Conservation (phyloP, 106 monocot genomes). For the Vanilla planifolia region DNA sequence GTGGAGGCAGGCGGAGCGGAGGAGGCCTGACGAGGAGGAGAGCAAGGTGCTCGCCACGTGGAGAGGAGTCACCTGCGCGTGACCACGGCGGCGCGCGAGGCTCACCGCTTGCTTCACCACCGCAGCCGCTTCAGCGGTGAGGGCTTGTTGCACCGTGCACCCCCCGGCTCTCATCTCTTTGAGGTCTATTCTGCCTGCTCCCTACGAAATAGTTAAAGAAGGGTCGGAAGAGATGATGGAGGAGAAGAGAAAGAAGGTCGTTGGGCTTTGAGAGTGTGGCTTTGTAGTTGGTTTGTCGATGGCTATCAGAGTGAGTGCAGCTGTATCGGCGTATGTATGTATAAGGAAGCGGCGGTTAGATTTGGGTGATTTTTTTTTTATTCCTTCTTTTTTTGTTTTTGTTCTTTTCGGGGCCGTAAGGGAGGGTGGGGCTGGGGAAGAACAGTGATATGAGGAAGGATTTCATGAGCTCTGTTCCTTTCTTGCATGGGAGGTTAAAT, state of each 20-base stretch:
- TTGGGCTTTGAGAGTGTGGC: background rate
- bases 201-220: background rate
- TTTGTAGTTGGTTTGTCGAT: background rate
- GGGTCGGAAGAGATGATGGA: background rate
- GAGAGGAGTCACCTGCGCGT: constrained; percentile 94
- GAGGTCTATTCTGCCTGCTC: background rate
- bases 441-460: no score
- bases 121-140: constrained; percentile 67
- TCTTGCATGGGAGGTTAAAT: constrained; percentile 13
- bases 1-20: constrained; percentile 65
- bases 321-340: background rate
- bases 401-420: no score
- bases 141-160: constrained; percentile 80
- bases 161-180: constrained; percentile 85
- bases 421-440: background rate
- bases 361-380: background rate
- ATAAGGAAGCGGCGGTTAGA: background rate
- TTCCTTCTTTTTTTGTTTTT: no score
- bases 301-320: background rate
- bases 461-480: background rate
- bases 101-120: constrained; percentile 76
- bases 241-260: background rate
- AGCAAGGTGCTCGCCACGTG: constrained; percentile 98
- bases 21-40: constrained; percentile 56
- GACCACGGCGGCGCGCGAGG: constrained; percentile 77